Base-by-base conservation (phyloP, 2,329 filamentous ascomycete genomes). In the Penicillium sp. region DNA sequence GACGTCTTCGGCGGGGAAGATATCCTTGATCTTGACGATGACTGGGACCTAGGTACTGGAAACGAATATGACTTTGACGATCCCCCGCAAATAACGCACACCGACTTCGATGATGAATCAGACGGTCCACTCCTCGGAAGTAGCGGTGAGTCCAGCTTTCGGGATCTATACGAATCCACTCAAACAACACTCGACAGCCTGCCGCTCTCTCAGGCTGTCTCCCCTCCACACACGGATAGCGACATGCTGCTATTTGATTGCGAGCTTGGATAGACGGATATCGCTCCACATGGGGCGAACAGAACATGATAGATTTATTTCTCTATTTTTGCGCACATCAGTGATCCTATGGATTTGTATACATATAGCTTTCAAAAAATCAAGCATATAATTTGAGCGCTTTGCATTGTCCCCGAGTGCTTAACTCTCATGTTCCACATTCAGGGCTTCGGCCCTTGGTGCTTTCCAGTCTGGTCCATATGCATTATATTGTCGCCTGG, bases 91-190 rank as follows among this genome's bases (percentile, higher is more conserved):
- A 39, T 10, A 16, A 29, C 22, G 16, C 19, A 22, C 7, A 14
- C 31, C 8, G 31, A 53, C 16, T 11, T 26, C n/a, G 26, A 57
- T 8, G 48, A 43, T 9, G 56, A 53, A 19, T 41, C 48, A 0
- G 58, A 63, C 5, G 54, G 37, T 5, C 56, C 46, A 22, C 54
- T 60, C 22, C 39, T 63, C 9, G 55, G 58, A 21, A 47, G 47
- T 27, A 31, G 45, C 26, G 59, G 53, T 26, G 57, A 63, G n/a
- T 51, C 54, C 19, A 58, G 50, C 24, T 57, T 62, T 19, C 29
- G 27, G 35, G 61, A 63, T 22, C 26, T 52, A 8, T 49, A 48
- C 9, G 56, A 62, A 2, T 56, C 52, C 14, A 60, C 57, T 1
- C 57, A 62, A 41, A 58, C 53, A 10, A 60, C 59, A 11, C 33